Evolutionary conservation across 306 rosid species (phyloP).

Genomic region (Fragaria vesca): DNA sequence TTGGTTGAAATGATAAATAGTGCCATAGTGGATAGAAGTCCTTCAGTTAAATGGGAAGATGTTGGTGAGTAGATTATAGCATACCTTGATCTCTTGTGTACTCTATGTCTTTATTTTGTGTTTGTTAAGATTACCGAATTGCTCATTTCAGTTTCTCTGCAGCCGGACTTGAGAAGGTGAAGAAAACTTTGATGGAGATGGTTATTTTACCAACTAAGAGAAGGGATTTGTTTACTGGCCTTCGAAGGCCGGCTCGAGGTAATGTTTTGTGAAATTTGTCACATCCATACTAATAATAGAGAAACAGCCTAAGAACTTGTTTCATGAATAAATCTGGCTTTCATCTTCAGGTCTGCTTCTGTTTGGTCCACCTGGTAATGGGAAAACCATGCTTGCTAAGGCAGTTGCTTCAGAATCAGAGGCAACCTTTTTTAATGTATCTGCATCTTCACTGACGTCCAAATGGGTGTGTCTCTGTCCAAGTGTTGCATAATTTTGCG

Average conservation of each 20-base stretch:
- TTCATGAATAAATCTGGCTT: slow-evolving; percentile 17
- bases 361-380: slow-evolving; percentile 98
- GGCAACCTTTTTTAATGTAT: slow-evolving; percentile 89
- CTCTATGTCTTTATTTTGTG: neutral
- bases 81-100: neutral
- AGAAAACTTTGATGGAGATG: slow-evolving; percentile 96
- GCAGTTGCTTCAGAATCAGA: slow-evolving; percentile 98
- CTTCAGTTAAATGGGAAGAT: slow-evolving; percentile 95
- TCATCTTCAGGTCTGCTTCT: slow-evolving; percentile 74
- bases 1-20: slow-evolving; percentile 89
- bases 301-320: slow-evolving; percentile 5
- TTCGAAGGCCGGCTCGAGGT: slow-evolving; percentile 95
- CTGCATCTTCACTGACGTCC: slow-evolving; percentile 92
- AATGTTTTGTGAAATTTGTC: slow-evolving; percentile 23
- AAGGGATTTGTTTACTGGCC: slow-evolving; percentile 94
- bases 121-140: slow-evolving; percentile 23
- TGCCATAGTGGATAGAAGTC: slow-evolving; percentile 92
- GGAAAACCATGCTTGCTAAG: slow-evolving; percentile 98
- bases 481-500: neutral
- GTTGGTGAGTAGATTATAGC: slow-evolving; percentile 57
- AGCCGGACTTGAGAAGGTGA: slow-evolving; percentile 98
- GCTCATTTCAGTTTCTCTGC: slow-evolving; percentile 37
- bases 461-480: slow-evolving; percentile 76
- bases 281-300: neutral
- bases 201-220: slow-evolving; percentile 95